Evolutionary conservation across 306 rosid genomes (phyloP).

Genomic region (Sechiopsis laciniata): DNA sequence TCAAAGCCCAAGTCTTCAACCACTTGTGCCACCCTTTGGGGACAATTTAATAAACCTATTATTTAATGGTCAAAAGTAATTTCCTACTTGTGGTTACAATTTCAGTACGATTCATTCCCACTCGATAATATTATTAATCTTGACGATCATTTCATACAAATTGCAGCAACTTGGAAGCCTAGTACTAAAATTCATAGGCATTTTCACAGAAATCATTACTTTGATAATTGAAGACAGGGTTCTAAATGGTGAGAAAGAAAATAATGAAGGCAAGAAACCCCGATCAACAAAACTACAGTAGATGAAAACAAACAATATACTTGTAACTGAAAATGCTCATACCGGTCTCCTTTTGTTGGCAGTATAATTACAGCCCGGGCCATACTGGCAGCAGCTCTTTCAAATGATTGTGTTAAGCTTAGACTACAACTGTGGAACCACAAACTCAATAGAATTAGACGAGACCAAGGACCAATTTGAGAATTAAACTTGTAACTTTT

Average conservation of each 20-base stretch:
- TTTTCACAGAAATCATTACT: constrained; percentile 1
- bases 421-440: constrained; percentile 77
- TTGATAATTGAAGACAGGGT: neutral
- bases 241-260: neutral
- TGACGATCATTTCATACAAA: neutral
- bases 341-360: constrained; percentile 87
- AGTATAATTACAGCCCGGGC: constrained; percentile 90
- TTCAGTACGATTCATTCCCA: neutral
- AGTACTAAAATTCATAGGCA: neutral
- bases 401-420: constrained; percentile 75
- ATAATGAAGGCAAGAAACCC: neutral
- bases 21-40: too few relatives aligned
- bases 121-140: constrained; percentile 5
- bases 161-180: neutral
- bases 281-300: neutral
- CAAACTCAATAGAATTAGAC: constrained; percentile 32
- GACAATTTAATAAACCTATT: neutral
- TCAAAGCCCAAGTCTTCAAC: too few relatives aligned
- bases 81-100: neutral
- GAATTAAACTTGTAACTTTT: neutral
- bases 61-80: neutral
- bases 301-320: neutral
- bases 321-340: constrained; percentile 33
- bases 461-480: constrained; percentile 15
- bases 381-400: constrained; percentile 88